phyloP scores from a whole-genome alignment of 208 protist genomes.

The Leptomonas pyrrhocoris region DNA sequence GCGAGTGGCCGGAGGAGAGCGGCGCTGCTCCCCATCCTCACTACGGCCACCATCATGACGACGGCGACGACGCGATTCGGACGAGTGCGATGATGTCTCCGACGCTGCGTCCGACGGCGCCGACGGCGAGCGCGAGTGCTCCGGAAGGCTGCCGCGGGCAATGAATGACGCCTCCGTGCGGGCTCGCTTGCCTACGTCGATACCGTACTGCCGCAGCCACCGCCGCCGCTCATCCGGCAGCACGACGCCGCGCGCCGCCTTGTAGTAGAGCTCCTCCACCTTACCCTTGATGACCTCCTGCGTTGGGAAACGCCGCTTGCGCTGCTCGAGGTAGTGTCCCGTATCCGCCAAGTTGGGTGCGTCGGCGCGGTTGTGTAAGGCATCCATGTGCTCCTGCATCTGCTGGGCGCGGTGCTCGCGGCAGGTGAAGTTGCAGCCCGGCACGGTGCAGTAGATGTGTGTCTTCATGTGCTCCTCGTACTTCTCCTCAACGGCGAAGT shows the following conservation, averaged over 20 bases:
- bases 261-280: slow-evolving; percentile 90
- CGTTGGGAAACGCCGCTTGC: slow-evolving; percentile 79
- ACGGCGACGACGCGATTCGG: background rate
- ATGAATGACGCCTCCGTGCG: slow-evolving; percentile 67
- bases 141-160: slow-evolving; percentile 39
- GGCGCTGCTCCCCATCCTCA: background rate
- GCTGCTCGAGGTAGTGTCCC: slow-evolving; percentile 67
- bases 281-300: slow-evolving; percentile 71
- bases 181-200: slow-evolving; percentile 68
- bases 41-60: background rate
- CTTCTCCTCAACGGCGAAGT: slow-evolving; percentile 52
- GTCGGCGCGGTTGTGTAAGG: slow-evolving; percentile 84
- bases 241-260: slow-evolving; percentile 72
- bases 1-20: background rate
- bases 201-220: slow-evolving; percentile 85
- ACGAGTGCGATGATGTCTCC: slow-evolving; percentile 1
- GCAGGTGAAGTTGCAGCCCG: slow-evolving; percentile 89
- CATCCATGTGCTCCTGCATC: slow-evolving; percentile 89
- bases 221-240: slow-evolving; percentile 78
- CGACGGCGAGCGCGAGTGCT: slow-evolving; percentile 22
- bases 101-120: slow-evolving; percentile 13
- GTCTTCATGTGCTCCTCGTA: slow-evolving; percentile 68
- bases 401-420: slow-evolving; percentile 59
- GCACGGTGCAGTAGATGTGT: slow-evolving; percentile 83
- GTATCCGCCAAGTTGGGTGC: slow-evolving; percentile 82